These are phyloP conservation scores for Penicillium turbatum DNA, from an alignment of 495 filamentous ascomycete species.

Conservation along the genomic window DNA sequence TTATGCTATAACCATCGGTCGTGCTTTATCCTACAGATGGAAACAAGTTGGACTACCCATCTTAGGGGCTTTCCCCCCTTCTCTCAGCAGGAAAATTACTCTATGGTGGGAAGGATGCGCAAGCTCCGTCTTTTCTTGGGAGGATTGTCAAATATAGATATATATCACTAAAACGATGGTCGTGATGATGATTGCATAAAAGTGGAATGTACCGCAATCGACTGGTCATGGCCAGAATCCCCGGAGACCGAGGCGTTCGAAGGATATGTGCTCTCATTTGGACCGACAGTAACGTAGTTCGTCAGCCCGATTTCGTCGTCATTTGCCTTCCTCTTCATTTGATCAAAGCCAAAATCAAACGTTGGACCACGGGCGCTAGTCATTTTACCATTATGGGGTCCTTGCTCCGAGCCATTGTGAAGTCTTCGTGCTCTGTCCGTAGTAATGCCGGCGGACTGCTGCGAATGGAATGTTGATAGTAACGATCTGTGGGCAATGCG, in stretches of 20 bases:
- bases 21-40: too few species aligned
- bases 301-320: conserved; percentile 20
- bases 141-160: too few species aligned
- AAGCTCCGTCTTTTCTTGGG: too few species aligned
- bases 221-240: not conserved
- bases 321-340: conserved; percentile 6
- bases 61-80: too few species aligned
- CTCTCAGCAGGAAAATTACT: too few species aligned
- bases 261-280: not conserved
- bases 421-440: not conserved
- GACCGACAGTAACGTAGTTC: conserved; percentile 2
- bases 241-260: not conserved
- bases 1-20: too few species aligned
- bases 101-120: too few species aligned
- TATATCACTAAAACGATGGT: not conserved
- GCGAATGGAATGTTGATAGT: not conserved
- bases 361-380: conserved; percentile 6
- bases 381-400: not conserved
- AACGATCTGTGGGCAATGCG: conserved; percentile 17
- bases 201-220: conserved; percentile 8
- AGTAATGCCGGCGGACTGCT: not conserved
- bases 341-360: conserved; percentile 9
- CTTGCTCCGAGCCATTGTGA: not conserved
- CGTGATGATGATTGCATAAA: not conserved
- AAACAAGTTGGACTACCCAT: too few species aligned